A percentile compares a stretch with the other conserved stretches of the same genome.
These are phyloP conservation scores for Neurospora sp. DNA, from an alignment of 495 filamentous ascomycete species.

Conservation along the genomic window DNA sequence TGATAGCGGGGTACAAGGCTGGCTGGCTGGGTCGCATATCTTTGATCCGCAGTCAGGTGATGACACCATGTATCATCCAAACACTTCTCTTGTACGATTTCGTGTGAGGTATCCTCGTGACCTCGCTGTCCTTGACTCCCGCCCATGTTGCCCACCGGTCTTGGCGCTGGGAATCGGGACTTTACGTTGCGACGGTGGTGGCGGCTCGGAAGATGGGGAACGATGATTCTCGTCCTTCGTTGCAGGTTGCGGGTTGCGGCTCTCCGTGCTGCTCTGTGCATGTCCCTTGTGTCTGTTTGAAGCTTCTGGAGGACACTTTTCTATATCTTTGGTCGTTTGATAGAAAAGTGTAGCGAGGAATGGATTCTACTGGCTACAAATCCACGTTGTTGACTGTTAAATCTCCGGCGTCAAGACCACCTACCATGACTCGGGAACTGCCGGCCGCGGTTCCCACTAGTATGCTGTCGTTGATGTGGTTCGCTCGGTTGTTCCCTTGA, in stretches of 20 bases:
- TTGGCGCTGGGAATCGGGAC: not conserved
- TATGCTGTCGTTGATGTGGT: not conserved
- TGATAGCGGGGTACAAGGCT: not conserved
- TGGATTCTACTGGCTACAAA: not conserved
- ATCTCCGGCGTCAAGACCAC: not conserved
- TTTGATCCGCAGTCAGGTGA: constrained; percentile 20
- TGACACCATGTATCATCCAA: constrained; percentile 17
- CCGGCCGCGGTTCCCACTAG: not conserved
- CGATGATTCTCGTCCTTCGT: not conserved
- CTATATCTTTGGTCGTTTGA: not conserved
- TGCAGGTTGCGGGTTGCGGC: not conserved
- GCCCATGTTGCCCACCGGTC: not conserved
- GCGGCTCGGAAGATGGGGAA: not conserved
- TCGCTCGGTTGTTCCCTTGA: not conserved
- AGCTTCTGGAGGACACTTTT: not conserved
- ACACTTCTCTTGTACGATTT: constrained; percentile 2
- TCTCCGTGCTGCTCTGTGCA: not conserved
- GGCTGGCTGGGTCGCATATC: not conserved
- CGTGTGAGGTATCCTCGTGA: not conserved
- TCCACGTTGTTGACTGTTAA: not conserved
- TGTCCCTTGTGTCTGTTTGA: not conserved
- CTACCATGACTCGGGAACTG: not conserved
- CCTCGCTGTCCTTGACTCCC: not conserved
- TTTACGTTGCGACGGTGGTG: not conserved
- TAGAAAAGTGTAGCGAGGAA: not conserved